phyloP scores from a whole-genome alignment of 805 yeast species.

The Lipomyces orientalis region DNA sequence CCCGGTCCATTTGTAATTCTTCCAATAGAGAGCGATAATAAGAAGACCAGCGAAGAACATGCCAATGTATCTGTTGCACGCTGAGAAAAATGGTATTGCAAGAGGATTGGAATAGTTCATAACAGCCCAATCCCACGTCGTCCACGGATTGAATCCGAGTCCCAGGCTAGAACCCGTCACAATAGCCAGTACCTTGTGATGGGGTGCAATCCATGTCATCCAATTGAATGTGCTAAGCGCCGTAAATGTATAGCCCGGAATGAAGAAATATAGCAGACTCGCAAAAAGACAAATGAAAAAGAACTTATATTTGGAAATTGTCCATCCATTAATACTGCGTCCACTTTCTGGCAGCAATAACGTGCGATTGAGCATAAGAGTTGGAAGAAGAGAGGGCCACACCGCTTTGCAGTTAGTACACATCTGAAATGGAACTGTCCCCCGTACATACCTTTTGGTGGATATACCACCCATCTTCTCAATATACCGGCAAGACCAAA shows the following conservation, averaged over 20 bases:
- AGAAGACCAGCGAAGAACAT: constrained; percentile 57
- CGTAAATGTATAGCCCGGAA: constrained; percentile 65
- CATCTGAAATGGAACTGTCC: neutral
- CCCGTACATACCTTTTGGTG: constrained; percentile 38
- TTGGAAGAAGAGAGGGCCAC: constrained; percentile 61
- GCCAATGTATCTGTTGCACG: constrained; percentile 49
- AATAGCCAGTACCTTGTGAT: constrained; percentile 54
- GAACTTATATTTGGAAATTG: constrained; percentile 57
- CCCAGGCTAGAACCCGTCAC: constrained; percentile 55
- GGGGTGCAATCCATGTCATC: constrained; percentile 64
- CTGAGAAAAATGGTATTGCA: constrained; percentile 40
- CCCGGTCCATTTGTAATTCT: constrained; percentile 60
- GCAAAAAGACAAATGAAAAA: constrained; percentile 51
- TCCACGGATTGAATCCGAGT: constrained; percentile 54
- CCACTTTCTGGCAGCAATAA: constrained; percentile 51
- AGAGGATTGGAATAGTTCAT: constrained; percentile 47
- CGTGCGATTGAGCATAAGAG: constrained; percentile 56
- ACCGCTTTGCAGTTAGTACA: constrained; percentile 50
- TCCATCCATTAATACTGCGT: constrained; percentile 64
- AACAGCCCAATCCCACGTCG: constrained; percentile 55
- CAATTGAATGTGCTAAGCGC: constrained; percentile 65
- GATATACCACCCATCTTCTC: constrained; percentile 62
- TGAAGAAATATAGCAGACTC: constrained; percentile 59
- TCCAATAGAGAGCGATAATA: constrained; percentile 57
- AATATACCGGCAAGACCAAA: constrained; percentile 70